A percentile compares a stretch with the other conserved stretches of the same genome.
phyloP scores from a whole-genome alignment of 140 eudicot genomes.

The Ambrosia hybrid region DNA sequence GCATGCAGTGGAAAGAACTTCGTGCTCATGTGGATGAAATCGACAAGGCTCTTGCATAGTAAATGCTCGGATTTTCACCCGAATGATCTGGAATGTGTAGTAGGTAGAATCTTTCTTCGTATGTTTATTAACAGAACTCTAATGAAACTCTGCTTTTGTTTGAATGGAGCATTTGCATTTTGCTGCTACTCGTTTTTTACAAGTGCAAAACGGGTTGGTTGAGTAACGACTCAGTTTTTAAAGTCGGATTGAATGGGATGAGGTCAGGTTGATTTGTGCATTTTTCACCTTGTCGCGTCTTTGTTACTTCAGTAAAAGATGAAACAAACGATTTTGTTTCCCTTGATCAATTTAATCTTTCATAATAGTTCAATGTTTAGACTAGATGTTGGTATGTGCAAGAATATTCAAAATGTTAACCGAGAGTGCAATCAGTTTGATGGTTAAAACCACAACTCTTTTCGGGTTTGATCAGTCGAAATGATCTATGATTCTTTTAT shows the following conservation, averaged over 20 bases:
- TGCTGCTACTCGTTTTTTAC: neutral
- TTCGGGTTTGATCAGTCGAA: too few species aligned
- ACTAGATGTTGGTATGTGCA: neutral
- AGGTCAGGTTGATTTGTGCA: neutral
- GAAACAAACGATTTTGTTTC: too few species aligned
- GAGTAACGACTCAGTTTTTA: neutral
- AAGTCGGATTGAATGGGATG: neutral
- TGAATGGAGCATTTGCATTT: conserved; percentile 11
- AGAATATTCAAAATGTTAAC: too few species aligned
- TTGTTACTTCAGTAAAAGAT: neutral
- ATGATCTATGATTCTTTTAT: too few species aligned
- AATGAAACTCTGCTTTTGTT: conserved; percentile 7
- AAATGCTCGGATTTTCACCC: conserved; percentile 15
- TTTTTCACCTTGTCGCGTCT: neutral
- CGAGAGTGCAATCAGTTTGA: too few species aligned
- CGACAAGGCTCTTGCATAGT: conserved; percentile 58
- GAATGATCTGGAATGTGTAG: conserved; percentile 18
- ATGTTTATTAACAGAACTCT: neutral
- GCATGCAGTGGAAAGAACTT: conserved; percentile 68
- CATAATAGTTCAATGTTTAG: neutral
- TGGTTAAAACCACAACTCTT: too few species aligned
- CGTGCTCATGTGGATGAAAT: conserved; percentile 69
- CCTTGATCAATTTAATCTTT: too few species aligned
- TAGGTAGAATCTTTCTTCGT: neutral
- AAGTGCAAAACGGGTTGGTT: neutral